Evolutionary conservation across 1,139 yeast species (phyloP), one percentile per base, ranked within the genome.

Genomic region (Geotrichum restrictum): DNA sequence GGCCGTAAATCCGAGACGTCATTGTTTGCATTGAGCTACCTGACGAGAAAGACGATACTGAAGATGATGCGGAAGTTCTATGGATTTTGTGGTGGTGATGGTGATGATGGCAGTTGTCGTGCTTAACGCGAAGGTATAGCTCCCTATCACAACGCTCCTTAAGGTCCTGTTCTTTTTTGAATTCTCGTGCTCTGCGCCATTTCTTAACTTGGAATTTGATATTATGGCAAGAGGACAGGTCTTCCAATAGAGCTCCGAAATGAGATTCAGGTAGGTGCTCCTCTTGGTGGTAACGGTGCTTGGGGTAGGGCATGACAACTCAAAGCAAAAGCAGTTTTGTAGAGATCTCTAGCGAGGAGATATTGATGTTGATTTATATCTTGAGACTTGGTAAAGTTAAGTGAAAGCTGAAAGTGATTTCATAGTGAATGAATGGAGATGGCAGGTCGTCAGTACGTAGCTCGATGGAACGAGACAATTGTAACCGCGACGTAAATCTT

Each of bases 191-290:
- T 2, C 55, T 46, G 5, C 31, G 31, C 55, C 55, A 52, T 34
- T 52, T 52, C 49, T 52, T 52, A 36, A 52, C 32, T 27, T 48
- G 45, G 16, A 49, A 52, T 29, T 48, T 44, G 41, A 49, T 42
- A 19, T 49, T 49, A 31, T 52, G 55, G 22, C 51, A 36, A 13
- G 51, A 45, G n/a, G 52, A 38, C 13, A 52, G 42, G 29, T 49
- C 47, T 37, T 52, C 49, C 18, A 52, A 34, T 3, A 52, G 47
- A 4, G 32, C 43, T 18, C 45, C 37, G 31, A 27, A 42, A 11
- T 42, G 22, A 7, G 34, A 16, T 8, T 24, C 36, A 14, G 45
- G 45, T 6, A 19, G 14, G 8, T 27, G 37, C 8, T 24, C 29
- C 8, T 24, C n/a, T n/a, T n/a, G n/a, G n/a, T n/a, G n/a, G n/a